phyloP scores from a whole-genome alignment of 305 asterid species.

The Euphrasia arctica region DNA sequence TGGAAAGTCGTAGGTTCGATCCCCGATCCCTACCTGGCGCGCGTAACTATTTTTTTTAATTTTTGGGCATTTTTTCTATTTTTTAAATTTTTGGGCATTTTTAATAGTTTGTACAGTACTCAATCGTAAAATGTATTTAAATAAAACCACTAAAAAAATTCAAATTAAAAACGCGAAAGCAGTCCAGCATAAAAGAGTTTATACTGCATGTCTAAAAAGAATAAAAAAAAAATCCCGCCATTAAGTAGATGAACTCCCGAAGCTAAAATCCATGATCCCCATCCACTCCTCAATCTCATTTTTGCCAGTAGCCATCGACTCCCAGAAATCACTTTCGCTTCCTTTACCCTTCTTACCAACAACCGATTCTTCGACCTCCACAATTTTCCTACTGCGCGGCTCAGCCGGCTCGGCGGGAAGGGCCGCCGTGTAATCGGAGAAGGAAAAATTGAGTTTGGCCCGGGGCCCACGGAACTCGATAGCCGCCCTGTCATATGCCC shows the following conservation, averaged over 20 bases:
- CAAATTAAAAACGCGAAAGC: too few relatives aligned
- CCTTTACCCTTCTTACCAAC: not conserved
- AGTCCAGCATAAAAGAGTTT: too few relatives aligned
- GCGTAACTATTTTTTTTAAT: too few relatives aligned
- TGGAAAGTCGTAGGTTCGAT: too few relatives aligned
- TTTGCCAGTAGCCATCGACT: conserved; percentile 36
- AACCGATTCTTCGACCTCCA: conserved; percentile 12
- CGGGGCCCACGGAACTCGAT: conserved; percentile 83
- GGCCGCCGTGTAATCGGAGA: conserved; percentile 47
- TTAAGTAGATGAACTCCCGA: conserved; percentile 41
- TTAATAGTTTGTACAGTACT: too few relatives aligned
- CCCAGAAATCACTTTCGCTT: conserved; percentile 32
- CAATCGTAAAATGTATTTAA: too few relatives aligned
- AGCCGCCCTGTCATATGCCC: conserved; percentile 84
- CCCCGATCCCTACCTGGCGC: too few relatives aligned
- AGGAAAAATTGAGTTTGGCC: conserved; percentile 77
- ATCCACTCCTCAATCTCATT: conserved; percentile 50
- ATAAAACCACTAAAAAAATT: too few relatives aligned
- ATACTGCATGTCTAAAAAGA: too few relatives aligned
- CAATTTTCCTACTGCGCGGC: not conserved
- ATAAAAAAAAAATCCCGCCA: conserved; percentile 33
- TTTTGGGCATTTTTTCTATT: too few relatives aligned
- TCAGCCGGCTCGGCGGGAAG: not conserved
- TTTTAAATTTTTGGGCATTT: too few relatives aligned
- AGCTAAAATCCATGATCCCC: conserved; percentile 42